These are phyloP conservation scores for Daldinia childiae DNA, from an alignment of 495 filamentous ascomycete species.

Conservation along the genomic window DNA sequence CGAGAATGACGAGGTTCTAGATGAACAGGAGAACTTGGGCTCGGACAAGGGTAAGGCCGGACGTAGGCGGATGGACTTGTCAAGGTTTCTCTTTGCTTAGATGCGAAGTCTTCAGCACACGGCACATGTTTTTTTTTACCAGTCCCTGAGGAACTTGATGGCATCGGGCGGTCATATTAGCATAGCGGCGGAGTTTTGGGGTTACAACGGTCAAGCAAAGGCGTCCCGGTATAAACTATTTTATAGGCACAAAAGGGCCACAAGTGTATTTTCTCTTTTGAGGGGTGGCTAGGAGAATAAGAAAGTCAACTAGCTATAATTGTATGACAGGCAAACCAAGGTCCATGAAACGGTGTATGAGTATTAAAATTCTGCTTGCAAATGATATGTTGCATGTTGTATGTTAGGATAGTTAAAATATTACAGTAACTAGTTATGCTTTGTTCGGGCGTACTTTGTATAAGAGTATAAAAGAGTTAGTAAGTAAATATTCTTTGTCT, in stretches of 20 bases:
- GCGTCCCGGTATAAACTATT: conserved; percentile 11
- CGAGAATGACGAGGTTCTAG: conserved; percentile 57
- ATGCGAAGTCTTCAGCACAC: background rate
- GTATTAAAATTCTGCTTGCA: background rate
- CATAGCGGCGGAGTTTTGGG: conserved; percentile 37
- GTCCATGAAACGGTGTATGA: background rate
- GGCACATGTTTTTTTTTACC: background rate
- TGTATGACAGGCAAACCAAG: background rate
- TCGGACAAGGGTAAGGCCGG: conserved; percentile 25
- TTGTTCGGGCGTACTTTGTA: background rate
- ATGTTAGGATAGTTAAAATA: background rate
- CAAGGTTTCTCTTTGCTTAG: conserved; percentile 63
- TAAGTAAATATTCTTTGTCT: background rate
- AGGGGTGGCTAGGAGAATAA: background rate
- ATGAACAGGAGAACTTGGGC: conserved; percentile 33
- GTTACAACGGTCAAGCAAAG: conserved; percentile 6
- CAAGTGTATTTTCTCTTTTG: background rate
- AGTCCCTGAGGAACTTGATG: background rate
- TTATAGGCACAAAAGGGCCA: background rate
- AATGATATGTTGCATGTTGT: background rate
- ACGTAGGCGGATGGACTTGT: conserved; percentile 56
- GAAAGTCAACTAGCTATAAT: background rate
- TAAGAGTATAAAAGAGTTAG: background rate
- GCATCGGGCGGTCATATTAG: conserved; percentile 9
- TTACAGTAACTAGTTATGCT: background rate